Evolutionary conservation across 768 basidiomycete genomes (phyloP), one percentile per base, ranked within the genome.

Genomic region (Lactarius indigo): DNA sequence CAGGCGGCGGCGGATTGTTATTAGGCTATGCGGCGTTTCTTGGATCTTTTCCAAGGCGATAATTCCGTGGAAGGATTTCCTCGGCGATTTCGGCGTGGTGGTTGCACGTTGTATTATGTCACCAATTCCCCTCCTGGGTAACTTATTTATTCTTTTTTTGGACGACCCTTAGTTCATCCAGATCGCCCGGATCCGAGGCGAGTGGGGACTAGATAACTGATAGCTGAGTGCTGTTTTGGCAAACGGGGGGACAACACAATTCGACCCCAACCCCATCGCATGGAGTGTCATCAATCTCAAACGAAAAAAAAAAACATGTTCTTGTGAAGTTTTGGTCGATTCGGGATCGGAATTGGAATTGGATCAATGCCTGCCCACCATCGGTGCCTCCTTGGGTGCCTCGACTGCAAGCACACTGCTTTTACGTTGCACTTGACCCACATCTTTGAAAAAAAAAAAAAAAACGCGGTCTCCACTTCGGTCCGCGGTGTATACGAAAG

Each of bases 401-500:
- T 50, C 47, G 23, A 50, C 44, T 12, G 13, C 44, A 50, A 50
- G 23, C 23, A 12, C 12, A 39, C 17, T 39, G 15, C n/a, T 13
- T 23, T 50, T 50, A 50, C 47, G 47, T 50, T 10, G 47, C n/a
- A 47, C n/a, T 47, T 47, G 44, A 47, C 44, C n/a, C 47, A 23
- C n/a, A 23, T 13, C 8, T 3, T 33, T 33, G 33, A 20, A 23
- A 47, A 23, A 8, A 44, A 0, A 13, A 20, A 7, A 44, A 6
- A 23, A 23, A 23, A 12, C 31, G 3, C 64, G 83, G 82, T 84
- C 4, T 82, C 81, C 15, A 64, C 81, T 1, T 82, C 83, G 1
- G 82, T 84, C 65, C 73, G 83, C 56, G 83, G 84, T 12, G 82
- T 82, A 0, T 82, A 81, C 47, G 47, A 23, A 12, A 0, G n/a